Base-by-base conservation (phyloP, 129 eudicot genomes). In the Tagetes erecta region DNA sequence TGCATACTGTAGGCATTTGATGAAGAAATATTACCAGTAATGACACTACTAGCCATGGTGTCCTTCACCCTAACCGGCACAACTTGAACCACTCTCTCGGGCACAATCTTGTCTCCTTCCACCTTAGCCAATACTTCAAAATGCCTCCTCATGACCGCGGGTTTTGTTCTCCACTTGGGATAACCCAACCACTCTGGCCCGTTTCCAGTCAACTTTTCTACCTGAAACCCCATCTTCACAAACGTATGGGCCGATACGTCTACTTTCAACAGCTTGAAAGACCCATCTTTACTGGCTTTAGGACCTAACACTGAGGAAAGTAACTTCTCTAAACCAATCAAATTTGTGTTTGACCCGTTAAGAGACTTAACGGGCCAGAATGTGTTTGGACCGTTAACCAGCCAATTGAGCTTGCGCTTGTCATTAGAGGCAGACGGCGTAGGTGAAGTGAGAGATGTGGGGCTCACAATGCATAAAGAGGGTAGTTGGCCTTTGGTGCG, bases 91-190 rank as follows among this genome's bases (percentile, higher is more conserved):
- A 89, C 83, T 77, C 80, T 84, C 78, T 89, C 91, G 7, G 91
- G 89, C 30, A 86, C 86, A 77, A 89, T 80, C 78, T 82, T 89
- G 45, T 82, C 72, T 33, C 96, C 96, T 30, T 89, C 97, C 6
- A 92, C 95, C 86, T 89, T 89, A 20, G 89, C 97, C 85, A 92
- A 69, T 64, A 89, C 97, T 84, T 92, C 98, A 72, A 92, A 92
- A 84, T 92, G 95, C 95, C 87, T 89, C 80, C 71, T 92, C 72
- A 83, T 84, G 1, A 66, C 67, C 78, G 83, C 86, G 0, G 98
- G 98, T 70, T 90, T 92, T 6, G 98, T 92, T 73, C 95, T 80
- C 96, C 98, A 92, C 55, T 76, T 86, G 0, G 95, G 96, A 56
- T 55, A 76, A 53, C 27, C 67, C 59, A 5, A 67, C 77, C 31